A percentile compares a stretch with the other conserved stretches of the same genome.
These are phyloP conservation scores for Prosopis cineraria DNA, from an alignment of 306 rosid species.

Conservation along the genomic window DNA sequence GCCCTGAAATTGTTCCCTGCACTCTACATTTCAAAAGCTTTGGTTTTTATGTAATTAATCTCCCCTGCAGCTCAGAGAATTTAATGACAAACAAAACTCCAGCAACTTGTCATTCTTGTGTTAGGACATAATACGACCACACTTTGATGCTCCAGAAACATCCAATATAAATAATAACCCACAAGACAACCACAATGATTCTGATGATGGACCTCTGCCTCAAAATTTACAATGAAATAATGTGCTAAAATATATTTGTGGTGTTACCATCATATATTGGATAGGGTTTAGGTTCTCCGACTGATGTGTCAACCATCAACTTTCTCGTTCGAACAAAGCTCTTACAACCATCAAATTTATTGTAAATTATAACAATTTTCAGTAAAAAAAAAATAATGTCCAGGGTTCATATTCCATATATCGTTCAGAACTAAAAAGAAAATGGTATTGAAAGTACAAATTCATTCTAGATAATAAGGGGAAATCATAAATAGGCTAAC, in stretches of 20 bases:
- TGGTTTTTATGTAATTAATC: neutral
- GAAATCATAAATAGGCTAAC: neutral
- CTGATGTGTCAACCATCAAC: neutral
- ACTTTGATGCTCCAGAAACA: conserved; percentile 15
- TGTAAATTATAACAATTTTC: neutral
- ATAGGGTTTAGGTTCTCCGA: neutral
- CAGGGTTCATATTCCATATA: neutral
- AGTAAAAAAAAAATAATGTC: neutral
- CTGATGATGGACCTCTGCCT: neutral
- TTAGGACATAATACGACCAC: conserved; percentile 17
- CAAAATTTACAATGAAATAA: neutral
- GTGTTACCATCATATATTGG: neutral
- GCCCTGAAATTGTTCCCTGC: neutral
- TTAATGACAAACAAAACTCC: neutral
- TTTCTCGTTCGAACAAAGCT: neutral
- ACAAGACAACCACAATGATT: neutral
- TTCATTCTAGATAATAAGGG: neutral
- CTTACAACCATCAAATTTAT: neutral
- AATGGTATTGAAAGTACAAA: neutral
- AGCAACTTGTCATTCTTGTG: conserved; percentile 11
- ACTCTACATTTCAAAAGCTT: neutral
- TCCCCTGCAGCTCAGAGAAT: conserved; percentile 11
- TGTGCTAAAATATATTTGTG: neutral
- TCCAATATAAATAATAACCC: neutral
- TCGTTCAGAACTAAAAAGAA: neutral